A percentile compares a stretch with the other conserved stretches of the same genome.
Evolutionary conservation across 805 yeast species (phyloP).

Genomic region (Saturnispora dispora): DNA sequence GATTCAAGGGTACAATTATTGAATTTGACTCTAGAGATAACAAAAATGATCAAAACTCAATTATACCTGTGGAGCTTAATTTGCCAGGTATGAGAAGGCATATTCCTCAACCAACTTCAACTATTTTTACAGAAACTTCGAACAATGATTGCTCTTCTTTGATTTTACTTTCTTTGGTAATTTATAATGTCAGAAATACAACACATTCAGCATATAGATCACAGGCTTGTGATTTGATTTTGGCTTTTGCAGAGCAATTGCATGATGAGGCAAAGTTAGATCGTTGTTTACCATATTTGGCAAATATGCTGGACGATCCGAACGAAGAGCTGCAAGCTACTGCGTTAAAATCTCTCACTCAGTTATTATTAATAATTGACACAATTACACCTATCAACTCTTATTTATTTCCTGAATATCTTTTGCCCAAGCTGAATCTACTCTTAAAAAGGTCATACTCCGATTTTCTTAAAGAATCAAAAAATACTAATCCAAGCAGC

Average conservation of each 20-base stretch:
- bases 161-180: constrained; percentile 47
- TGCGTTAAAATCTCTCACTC: constrained; percentile 59
- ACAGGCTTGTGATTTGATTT: constrained; percentile 65
- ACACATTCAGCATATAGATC: constrained; percentile 50
- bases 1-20: constrained; percentile 25
- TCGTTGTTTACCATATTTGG: constrained; percentile 71
- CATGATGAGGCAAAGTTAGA: constrained; percentile 82
- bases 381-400: constrained; percentile 67
- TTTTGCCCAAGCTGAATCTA: constrained; percentile 58
- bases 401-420: constrained; percentile 70
- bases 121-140: constrained; percentile 17
- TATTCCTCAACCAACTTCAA: constrained; percentile 31
- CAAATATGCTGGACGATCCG: constrained; percentile 61
- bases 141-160: constrained; percentile 40
- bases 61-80: constrained; percentile 35
- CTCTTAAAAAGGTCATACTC: constrained; percentile 32
- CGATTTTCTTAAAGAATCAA: constrained; percentile 2
- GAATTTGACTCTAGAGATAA: constrained; percentile 9
- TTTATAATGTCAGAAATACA: constrained; percentile 53
- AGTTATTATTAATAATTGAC: constrained; percentile 54
- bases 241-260: constrained; percentile 66
- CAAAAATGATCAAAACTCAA: constrained; percentile 11
- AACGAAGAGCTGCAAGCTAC: constrained; percentile 56
- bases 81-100: constrained; percentile 47
- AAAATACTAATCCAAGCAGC: neutral